Percentiles rank a stretch among this genome's conserved stretches.
These are phyloP conservation scores for Posidonia australis DNA, from an alignment of 106 monocot genomes.

Conservation along the genomic window DNA sequence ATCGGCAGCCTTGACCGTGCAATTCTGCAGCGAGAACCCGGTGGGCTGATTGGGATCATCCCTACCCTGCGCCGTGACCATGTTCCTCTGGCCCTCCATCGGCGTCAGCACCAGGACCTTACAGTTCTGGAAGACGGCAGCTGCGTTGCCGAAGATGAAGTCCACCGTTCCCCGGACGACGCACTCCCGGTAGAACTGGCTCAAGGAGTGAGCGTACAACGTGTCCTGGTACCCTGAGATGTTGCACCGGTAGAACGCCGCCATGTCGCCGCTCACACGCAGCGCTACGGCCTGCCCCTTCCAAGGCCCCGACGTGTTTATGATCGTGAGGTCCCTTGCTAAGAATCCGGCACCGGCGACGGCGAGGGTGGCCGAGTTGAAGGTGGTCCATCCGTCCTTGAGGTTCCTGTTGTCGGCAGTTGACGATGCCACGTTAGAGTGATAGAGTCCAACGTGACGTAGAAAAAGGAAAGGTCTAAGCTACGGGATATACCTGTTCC, in stretches of 20 bases:
- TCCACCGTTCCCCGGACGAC: slow-evolving; percentile 55
- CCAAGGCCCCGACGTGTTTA: not conserved
- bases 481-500: not conserved
- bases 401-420: slow-evolving; percentile 16
- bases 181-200: slow-evolving; percentile 43
- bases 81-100: slow-evolving; percentile 54
- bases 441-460: not conserved
- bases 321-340: not conserved
- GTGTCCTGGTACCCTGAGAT: slow-evolving; percentile 68
- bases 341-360: not conserved
- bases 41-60: slow-evolving; percentile 36
- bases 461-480: not conserved
- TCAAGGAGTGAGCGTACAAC: slow-evolving; percentile 40
- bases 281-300: slow-evolving; percentile 24
- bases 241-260: slow-evolving; percentile 37
- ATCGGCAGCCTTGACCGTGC: slow-evolving; percentile 27
- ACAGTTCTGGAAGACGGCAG: slow-evolving; percentile 55
- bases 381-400: slow-evolving; percentile 30
- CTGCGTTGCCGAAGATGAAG: slow-evolving; percentile 62
- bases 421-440: not conserved
- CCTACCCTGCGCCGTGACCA: slow-evolving; percentile 52
- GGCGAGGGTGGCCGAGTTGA: slow-evolving; percentile 26
- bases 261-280: slow-evolving; percentile 41
- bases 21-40: slow-evolving; percentile 52
- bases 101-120: slow-evolving; percentile 29